A percentile compares a stretch with the other conserved stretches of the same genome.
Evolutionary conservation across 1,139 yeast species (phyloP).

Genomic region (Komagataea norvegica): DNA sequence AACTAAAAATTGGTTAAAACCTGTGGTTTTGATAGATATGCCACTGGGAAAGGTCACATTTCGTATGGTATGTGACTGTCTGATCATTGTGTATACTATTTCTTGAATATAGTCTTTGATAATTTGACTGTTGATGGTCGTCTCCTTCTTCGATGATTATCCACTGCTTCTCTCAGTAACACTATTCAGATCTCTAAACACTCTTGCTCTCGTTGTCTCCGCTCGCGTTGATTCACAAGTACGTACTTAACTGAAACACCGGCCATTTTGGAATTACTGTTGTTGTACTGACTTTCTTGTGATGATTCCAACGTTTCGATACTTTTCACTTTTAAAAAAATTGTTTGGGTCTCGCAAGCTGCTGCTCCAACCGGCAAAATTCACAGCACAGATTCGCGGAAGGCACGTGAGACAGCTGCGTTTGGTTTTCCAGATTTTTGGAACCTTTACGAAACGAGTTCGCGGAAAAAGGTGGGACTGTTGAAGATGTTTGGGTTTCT

Average conservation of each 20-base stretch:
- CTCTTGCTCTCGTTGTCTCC: neutral
- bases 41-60: no score
- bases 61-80: no score
- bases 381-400: slow-evolving; percentile 1
- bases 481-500: neutral
- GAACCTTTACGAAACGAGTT: no score
- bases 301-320: slow-evolving; percentile 3
- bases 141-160: no score
- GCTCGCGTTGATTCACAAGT: neutral
- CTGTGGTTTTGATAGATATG: neutral
- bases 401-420: slow-evolving; percentile 10
- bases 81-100: no score
- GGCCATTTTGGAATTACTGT: slow-evolving; percentile 59
- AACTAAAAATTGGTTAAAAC: no score
- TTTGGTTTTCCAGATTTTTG: no score
- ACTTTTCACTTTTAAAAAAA: slow-evolving; percentile 18
- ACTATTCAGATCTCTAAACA: neutral
- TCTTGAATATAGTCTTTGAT: no score
- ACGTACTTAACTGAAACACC: slow-evolving; percentile 99
- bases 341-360: slow-evolving; percentile 14
- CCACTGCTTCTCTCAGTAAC: neutral
- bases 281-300: slow-evolving; percentile 7
- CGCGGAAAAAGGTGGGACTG: no score
- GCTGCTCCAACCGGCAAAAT: slow-evolving; percentile 16
- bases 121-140: no score